These are phyloP conservation scores for Kodamaea sagamina DNA, from an alignment of 805 yeast genomes.

Conservation along the genomic window DNA sequence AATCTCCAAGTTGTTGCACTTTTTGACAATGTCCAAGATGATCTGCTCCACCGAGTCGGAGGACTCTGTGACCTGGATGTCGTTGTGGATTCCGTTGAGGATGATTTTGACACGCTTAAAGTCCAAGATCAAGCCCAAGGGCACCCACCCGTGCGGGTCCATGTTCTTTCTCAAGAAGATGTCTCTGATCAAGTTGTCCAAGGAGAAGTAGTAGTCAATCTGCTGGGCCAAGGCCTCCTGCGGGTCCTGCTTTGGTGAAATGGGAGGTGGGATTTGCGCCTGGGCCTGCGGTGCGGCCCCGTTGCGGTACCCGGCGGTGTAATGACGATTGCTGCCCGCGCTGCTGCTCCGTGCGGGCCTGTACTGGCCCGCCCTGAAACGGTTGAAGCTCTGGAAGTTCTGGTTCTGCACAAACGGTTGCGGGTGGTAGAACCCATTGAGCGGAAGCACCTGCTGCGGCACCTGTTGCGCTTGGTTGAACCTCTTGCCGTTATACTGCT, in stretches of 20 bases:
- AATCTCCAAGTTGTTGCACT: slow-evolving; percentile 54
- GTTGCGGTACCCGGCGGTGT: slow-evolving; percentile 23
- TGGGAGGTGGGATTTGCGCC: slow-evolving; percentile 43
- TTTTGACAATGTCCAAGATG: slow-evolving; percentile 55
- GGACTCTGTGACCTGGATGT: slow-evolving; percentile 28
- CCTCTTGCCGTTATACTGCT: slow-evolving; percentile 19
- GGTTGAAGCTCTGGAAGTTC: slow-evolving; percentile 27
- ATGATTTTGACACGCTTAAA: slow-evolving; percentile 75
- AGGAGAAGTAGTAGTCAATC: slow-evolving; percentile 86
- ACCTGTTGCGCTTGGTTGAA: neutral
- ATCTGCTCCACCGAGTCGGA: slow-evolving; percentile 20
- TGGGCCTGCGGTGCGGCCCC: slow-evolving; percentile 21
- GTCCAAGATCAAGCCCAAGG: slow-evolving; percentile 58
- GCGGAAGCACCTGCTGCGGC: slow-evolving; percentile 8
- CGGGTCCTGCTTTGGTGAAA: slow-evolving; percentile 49
- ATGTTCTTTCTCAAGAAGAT: slow-evolving; percentile 77
- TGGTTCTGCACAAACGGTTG: slow-evolving; percentile 30
- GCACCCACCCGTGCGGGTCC: slow-evolving; percentile 75
- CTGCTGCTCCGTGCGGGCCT: slow-evolving; percentile 22
- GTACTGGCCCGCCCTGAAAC: slow-evolving; percentile 25
- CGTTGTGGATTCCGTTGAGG: slow-evolving; percentile 40
- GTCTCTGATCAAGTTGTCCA: slow-evolving; percentile 86
- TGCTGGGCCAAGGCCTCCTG: slow-evolving; percentile 54
- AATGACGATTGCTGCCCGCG: neutral
- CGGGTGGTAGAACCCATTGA: slow-evolving; percentile 33